Conservation (phyloP, 2,329 filamentous ascomycete genomes). For the Hymenoscyphus salicellus region DNA sequence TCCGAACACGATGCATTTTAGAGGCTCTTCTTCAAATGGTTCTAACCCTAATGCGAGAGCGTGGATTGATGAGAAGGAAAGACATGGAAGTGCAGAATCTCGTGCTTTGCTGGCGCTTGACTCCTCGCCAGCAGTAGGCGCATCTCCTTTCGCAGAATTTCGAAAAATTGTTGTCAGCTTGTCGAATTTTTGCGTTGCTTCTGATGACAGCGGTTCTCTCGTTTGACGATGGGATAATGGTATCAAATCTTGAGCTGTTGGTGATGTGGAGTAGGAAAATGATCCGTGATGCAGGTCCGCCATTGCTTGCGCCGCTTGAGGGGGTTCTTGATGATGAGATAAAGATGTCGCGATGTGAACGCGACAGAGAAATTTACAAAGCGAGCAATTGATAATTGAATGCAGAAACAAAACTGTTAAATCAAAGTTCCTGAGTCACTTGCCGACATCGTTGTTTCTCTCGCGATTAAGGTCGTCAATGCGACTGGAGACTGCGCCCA, state of each 20-base stretch:
- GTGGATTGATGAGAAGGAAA: slow-evolving; percentile 8
- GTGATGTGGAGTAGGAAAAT: slow-evolving; percentile 8
- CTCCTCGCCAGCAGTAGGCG: not conserved
- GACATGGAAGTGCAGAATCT: not conserved
- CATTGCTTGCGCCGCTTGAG: slow-evolving; percentile 1
- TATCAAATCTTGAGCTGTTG: not conserved
- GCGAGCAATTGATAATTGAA: not conserved
- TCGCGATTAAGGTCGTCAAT: not conserved
- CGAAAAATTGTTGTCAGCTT: slow-evolving; percentile 3
- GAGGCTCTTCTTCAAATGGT: slow-evolving; percentile 11
- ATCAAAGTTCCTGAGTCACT: slow-evolving; percentile 8
- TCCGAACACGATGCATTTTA: slow-evolving; percentile 11
- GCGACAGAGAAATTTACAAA: not conserved
- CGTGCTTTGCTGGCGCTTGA: not conserved
- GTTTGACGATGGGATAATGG: not conserved
- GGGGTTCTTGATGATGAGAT: not conserved
- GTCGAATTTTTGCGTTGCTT: not conserved
- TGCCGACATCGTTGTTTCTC: slow-evolving; percentile 3
- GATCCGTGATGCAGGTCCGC: slow-evolving; percentile 9
- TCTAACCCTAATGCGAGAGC: slow-evolving; percentile 6
- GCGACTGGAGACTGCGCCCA: not conserved
- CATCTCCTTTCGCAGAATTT: not conserved
- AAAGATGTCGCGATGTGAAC: not conserved
- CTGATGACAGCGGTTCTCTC: too few species aligned
- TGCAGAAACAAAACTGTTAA: not conserved